phyloP scores from a whole-genome alignment of 2,329 filamentous ascomycete genomes.

The Chrysoporthe deuterocubensis region DNA sequence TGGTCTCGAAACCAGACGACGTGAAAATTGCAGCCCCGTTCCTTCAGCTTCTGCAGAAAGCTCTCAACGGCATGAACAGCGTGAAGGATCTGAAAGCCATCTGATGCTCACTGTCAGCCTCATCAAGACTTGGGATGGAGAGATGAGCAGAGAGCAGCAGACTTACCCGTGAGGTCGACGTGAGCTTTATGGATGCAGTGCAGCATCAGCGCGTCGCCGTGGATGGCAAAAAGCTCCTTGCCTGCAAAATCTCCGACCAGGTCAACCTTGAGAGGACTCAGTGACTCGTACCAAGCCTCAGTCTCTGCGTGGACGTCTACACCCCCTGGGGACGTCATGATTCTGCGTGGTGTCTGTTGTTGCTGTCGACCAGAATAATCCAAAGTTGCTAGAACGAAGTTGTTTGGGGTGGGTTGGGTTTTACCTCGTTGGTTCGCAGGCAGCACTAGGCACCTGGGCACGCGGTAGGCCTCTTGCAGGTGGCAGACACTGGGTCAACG shows the following conservation, averaged over 20 bases:
- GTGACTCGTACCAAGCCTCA: constrained; percentile 29
- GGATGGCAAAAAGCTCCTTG: constrained; percentile 72
- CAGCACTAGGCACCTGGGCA: neutral
- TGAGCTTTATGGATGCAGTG: constrained; percentile 64
- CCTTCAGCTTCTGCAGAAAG: constrained; percentile 63
- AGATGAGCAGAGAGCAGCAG: neutral
- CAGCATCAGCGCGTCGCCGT: constrained; percentile 73
- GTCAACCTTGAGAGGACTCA: constrained; percentile 52
- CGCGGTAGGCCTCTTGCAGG: neutral
- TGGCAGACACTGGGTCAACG: neutral
- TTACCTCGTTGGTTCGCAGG: neutral
- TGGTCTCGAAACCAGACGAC: constrained; percentile 69
- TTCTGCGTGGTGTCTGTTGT: neutral
- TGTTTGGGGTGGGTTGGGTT: neutral
- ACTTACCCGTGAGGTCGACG: constrained; percentile 63
- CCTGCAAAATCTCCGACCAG: constrained; percentile 78
- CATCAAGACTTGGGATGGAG: neutral
- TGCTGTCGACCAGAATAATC: neutral
- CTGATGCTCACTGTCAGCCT: constrained; percentile 34
- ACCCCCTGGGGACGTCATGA: constrained; percentile 15
- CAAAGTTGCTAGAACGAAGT: no score
- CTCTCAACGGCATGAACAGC: constrained; percentile 70
- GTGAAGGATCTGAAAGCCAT: constrained; percentile 73
- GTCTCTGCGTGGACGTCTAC: constrained; percentile 1
- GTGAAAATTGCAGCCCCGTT: constrained; percentile 72